Evolutionary conservation across 164 flowering plant genomes (phyloP).

Genomic region (Nymphaea colorata): DNA sequence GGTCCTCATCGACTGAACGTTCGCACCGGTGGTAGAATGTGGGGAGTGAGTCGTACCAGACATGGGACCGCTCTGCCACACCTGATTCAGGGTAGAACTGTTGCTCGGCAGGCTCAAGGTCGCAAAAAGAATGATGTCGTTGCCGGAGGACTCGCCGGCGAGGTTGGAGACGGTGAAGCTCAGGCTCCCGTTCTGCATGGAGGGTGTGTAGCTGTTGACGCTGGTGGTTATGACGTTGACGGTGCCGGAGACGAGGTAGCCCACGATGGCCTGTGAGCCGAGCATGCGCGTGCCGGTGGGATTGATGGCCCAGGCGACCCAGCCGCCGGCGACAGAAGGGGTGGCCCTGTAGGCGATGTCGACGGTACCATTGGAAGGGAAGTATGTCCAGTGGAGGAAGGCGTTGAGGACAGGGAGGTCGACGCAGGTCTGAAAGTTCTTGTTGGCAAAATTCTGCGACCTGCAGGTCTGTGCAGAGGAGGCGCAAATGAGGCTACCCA

Average conservation of each 20-base stretch:
- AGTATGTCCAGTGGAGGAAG: constrained; percentile 9
- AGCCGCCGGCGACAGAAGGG: constrained; percentile 1
- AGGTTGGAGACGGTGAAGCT: constrained; percentile 25
- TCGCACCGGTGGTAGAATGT: constrained; percentile 10
- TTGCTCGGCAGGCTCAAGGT: constrained; percentile 21
- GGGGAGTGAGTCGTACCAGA: constrained; percentile 12
- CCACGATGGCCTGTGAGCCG: constrained; percentile 46
- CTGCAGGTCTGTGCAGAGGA: constrained; percentile 9
- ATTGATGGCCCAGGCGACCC: constrained; percentile 42
- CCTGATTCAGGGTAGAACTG: constrained; percentile 24
- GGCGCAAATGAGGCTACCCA: constrained; percentile 3
- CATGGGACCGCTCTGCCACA: constrained; percentile 61
- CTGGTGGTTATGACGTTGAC: constrained; percentile 28
- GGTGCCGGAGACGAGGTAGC: constrained; percentile 17
- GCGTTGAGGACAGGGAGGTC: constrained; percentile 6
- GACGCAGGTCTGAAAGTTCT: constrained; percentile 4
- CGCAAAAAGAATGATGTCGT: constrained; percentile 44
- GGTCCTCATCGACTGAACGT: constrained; percentile 21
- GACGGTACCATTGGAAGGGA: neutral
- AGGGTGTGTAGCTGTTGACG: constrained; percentile 1
- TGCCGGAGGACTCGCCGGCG: constrained; percentile 11
- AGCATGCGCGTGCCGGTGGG: constrained; percentile 19
- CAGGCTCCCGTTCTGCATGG: constrained; percentile 9
- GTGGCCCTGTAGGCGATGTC: constrained; percentile 9
- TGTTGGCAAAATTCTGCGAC: neutral